phyloP scores from a whole-genome alignment of 2,329 filamentous ascomycete species.

The Trichoderma citrinoviride region DNA sequence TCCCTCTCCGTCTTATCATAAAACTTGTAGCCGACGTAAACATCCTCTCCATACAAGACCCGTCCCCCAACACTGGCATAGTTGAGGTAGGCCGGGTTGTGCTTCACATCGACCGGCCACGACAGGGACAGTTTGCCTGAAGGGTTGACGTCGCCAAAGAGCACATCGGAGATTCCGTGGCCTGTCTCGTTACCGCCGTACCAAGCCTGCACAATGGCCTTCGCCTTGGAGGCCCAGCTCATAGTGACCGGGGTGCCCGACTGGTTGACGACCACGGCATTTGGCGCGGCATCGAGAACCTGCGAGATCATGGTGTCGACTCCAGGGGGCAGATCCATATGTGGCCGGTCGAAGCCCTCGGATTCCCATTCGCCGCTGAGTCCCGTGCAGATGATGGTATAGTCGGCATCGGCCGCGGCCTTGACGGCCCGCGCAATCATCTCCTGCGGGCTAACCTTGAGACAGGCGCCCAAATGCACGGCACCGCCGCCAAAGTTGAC shows the following conservation, averaged over 20 bases:
- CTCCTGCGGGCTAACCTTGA: not conserved
- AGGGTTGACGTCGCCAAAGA: not conserved
- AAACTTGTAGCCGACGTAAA: constrained; percentile 6
- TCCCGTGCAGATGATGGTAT: constrained; percentile 7
- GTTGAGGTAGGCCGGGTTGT: constrained; percentile 5
- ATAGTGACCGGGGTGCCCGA: constrained; percentile 5
- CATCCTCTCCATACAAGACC: constrained; percentile 7
- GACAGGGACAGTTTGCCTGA: not conserved
- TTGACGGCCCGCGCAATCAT: not conserved
- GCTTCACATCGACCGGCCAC: not conserved
- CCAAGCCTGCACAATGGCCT: constrained; percentile 2
- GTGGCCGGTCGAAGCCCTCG: not conserved
- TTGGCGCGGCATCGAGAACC: constrained; percentile 1
- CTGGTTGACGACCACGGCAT: not conserved
- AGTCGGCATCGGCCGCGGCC: not conserved
- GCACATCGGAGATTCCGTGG: not conserved
- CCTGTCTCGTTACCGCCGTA: constrained; percentile 7
- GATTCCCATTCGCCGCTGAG: constrained; percentile 8
- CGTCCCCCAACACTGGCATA: constrained; percentile 2
- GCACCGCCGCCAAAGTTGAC: constrained; percentile 9
- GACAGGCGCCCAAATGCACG: not conserved
- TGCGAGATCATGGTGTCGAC: not conserved
- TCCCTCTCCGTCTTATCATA: constrained; percentile 5
- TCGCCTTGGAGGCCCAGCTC: not conserved
- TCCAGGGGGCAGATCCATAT: not conserved